Conservation (phyloP, 352 stramenopile species). For the Phytophthora pistaciae region DNA sequence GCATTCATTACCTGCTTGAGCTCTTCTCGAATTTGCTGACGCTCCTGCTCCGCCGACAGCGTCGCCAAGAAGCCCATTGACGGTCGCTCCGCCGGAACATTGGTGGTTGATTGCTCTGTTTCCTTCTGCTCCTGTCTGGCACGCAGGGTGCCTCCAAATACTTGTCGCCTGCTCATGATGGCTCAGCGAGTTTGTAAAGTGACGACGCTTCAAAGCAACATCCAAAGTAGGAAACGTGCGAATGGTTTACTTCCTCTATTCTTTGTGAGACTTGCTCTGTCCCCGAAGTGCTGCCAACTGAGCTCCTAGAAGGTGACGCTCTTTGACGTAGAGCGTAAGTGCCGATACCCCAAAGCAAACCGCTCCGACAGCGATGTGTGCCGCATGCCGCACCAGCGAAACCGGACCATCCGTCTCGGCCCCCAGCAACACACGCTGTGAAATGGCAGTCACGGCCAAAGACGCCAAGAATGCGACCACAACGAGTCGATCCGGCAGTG, state of each 20-base stretch:
- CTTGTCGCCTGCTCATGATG: constrained; percentile 27
- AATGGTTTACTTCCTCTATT: constrained; percentile 18
- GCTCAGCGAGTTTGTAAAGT: neutral
- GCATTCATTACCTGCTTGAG: constrained; percentile 27
- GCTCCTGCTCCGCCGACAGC: constrained; percentile 43
- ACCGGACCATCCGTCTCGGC: constrained; percentile 20
- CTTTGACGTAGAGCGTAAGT: constrained; percentile 55
- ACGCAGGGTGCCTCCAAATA: constrained; percentile 13
- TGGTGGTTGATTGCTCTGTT: neutral
- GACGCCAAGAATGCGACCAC: constrained; percentile 52
- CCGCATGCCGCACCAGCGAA: constrained; percentile 42
- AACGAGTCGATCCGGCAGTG: constrained; percentile 61
- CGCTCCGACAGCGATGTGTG: constrained; percentile 57
- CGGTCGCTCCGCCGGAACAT: constrained; percentile 6
- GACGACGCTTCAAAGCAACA: constrained; percentile 27
- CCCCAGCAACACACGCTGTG: constrained; percentile 50
- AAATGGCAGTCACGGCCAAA: constrained; percentile 49
- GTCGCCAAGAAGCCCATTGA: constrained; percentile 31
- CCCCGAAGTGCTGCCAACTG: constrained; percentile 43
- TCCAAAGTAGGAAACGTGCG: constrained; percentile 8
- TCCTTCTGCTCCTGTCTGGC: constrained; percentile 13
- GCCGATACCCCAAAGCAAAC: constrained; percentile 55
- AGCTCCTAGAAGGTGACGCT: constrained; percentile 49
- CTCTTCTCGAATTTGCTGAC: constrained; percentile 25
- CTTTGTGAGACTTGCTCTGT: constrained; percentile 26